Evolutionary conservation across 2,329 filamentous ascomycete genomes (phyloP), one percentile per base, ranked within the genome.

Genomic region (Beauveria scarabaeidicola): DNA sequence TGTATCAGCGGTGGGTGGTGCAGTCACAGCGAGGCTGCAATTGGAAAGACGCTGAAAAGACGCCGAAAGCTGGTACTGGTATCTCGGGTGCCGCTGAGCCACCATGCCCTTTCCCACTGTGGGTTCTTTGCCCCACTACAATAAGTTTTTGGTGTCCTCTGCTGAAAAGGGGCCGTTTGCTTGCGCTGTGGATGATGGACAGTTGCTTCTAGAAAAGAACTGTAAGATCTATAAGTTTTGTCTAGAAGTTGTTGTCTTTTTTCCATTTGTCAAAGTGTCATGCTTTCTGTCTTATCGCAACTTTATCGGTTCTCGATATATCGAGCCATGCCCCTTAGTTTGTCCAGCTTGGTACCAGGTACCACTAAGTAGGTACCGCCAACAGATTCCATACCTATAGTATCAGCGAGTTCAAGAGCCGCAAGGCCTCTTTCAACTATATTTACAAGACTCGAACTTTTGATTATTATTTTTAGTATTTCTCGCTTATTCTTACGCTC

Each of bases 81-180:
- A 32, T 32, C 29, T 32, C 21, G 50, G 50, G 15, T 52, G 51
- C 51, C 65, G 67, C 67, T 69, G 66, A 69, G 67, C 67, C 67
- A 69, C 67, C 64, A 63, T 62, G 66, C 65, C 65, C 61, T 65
- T 57, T 47, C 25, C 38, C 59, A 47, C n/a, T 63, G 59, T 67
- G 66, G 64, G 61, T 61, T 52, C 2, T 52, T 51, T n/a, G 32
- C 29, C 41, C 41, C 55, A 58, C 46, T 17, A 27, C 36, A 41
- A 41, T 19, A n/a, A 27, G 36, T 23, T 50, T 23, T 47, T 27
- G 11, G 21, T 13, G 15, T 47, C 40, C 9, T 21, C 15, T 23
- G n/a, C 13, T 23, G 19, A 47, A 47, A 47, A 13, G 44, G 32
- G 9, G 17, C 38, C 17, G 19, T 47, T 25, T 41, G 40, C 38